Base-by-base conservation (phyloP, 768 basidiomycete species). In the Lentinula guzmanii region DNA sequence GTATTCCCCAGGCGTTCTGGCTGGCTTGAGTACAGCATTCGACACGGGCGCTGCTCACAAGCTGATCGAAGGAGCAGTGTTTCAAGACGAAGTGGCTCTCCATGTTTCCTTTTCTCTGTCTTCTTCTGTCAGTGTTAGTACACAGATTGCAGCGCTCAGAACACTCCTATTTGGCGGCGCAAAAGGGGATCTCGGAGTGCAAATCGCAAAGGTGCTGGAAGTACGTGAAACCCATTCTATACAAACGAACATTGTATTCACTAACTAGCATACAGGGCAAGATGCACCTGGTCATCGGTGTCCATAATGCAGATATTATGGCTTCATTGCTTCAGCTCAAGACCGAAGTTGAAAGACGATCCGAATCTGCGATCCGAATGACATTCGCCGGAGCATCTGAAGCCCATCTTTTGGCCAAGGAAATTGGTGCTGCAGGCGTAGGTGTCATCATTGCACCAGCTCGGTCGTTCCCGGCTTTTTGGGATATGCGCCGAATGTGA, bases 401-500 rank as follows among this genome's bases (percentile, higher is more conserved):
- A 67, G 87, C 86, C 0, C 86, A 89, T 69, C 70, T 91, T 9
- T 73, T 95, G 24, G 93, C 91, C 1, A 77, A 83, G 58, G 82
- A 92, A 64, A 79, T 95, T 31, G 88, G 84, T 0, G 75, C 77
- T 28, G 86, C 89, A 1, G 75, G 79, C 13, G 76, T 93, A 46
- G 90, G 91, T 24, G 83, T 95, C 35, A 83, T 95, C 64, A 66
- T 92, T 24, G 71, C 77, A 4, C 87, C 88, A 1, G 76, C 85
- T 2, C 75, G 89, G 41, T 82, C 89, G 6, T 93, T 86, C 80
- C 92, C 92, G 0, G 65, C 66, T 8, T 64, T 70, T 6, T 95
- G 92, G 92, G 86, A 89, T 65, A 73, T 77, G 59, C 76, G 76
- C 51, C 74, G 88, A 55, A 82, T 86, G 84, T 85, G 62, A 60